Conservation (phyloP, 805 yeast genomes). For the Yamadazyma paraphyllophila region DNA sequence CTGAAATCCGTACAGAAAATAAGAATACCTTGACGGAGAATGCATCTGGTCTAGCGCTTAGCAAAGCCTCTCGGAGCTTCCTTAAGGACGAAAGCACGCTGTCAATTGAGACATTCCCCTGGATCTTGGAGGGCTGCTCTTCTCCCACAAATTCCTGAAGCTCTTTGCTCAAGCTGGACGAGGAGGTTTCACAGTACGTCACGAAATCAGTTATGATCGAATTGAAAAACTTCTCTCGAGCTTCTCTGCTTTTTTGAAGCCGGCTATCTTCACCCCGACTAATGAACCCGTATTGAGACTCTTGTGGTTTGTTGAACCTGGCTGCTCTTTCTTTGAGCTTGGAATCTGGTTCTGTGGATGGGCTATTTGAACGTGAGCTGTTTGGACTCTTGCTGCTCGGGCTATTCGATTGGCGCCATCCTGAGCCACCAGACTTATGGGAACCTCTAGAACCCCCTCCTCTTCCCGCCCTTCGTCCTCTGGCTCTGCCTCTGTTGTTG, state of each 20-base stretch:
- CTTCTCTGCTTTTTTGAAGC: slow-evolving; percentile 43
- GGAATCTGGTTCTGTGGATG: background rate
- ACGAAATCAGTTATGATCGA: slow-evolving; percentile 31
- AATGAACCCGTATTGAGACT: slow-evolving; percentile 45
- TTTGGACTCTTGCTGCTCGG: background rate
- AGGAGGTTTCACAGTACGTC: slow-evolving; percentile 25
- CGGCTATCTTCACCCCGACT: slow-evolving; percentile 59
- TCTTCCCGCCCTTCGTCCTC: background rate
- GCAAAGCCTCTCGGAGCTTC: slow-evolving; percentile 55
- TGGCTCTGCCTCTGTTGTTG: background rate
- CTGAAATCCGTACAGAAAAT: slow-evolving; percentile 46
- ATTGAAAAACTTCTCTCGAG: slow-evolving; percentile 40
- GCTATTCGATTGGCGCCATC: too few relatives aligned
- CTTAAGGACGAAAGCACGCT: slow-evolving; percentile 34
- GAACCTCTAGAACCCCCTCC: background rate
- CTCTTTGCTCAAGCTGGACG: background rate
- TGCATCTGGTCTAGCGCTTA: slow-evolving; percentile 33
- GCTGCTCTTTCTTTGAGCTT: slow-evolving; percentile 8
- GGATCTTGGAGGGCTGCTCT: background rate
- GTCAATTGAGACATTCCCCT: slow-evolving; percentile 18
- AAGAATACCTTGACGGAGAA: slow-evolving; percentile 48
- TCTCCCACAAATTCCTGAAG: background rate
- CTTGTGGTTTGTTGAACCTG: slow-evolving; percentile 4
- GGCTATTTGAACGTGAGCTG: background rate
- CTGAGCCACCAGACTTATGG: too few relatives aligned